Percentiles rank a stretch among this genome's conserved stretches.
These are phyloP conservation scores for Heimioporus sp. DNA, from an alignment of 768 basidiomycete species.

Conservation along the genomic window DNA sequence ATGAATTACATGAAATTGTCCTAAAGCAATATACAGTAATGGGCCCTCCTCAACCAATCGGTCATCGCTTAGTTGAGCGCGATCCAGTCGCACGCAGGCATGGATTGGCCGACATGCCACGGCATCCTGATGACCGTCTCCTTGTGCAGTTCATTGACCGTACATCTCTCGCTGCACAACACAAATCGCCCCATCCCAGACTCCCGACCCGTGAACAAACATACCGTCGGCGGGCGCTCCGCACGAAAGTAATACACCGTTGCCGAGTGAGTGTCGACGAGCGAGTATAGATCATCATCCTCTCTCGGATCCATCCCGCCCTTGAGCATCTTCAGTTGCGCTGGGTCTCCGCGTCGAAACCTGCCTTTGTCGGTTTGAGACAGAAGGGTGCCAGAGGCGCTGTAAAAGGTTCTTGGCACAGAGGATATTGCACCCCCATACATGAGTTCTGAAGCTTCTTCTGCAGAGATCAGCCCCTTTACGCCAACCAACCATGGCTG, in stretches of 20 bases:
- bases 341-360: conserved; percentile 19
- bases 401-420: conserved; percentile 17
- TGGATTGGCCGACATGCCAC: conserved; percentile 11
- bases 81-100: conserved; percentile 23
- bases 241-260: conserved; percentile 26
- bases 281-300: conserved; percentile 18
- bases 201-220: conserved; percentile 20
- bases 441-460: conserved; percentile 1
- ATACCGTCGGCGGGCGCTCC: conserved; percentile 21
- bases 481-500: conserved; percentile 22
- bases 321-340: conserved; percentile 3
- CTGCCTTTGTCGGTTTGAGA: conserved; percentile 1
- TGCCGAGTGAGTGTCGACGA: conserved; percentile 21
- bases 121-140: conserved; percentile 26
- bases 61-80: no score
- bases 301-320: background rate
- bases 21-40: no score
- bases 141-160: conserved; percentile 15
- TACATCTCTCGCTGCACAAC: conserved; percentile 22
- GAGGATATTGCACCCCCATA: conserved; percentile 11
- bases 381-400: conserved; percentile 14
- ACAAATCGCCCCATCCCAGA: conserved; percentile 21
- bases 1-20: no score
- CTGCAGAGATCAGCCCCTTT: conserved; percentile 19
- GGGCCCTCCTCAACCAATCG: no score